A percentile compares a stretch with the other conserved stretches of the same genome.
These are phyloP conservation scores for Blastobotrys peoriensis DNA, from an alignment of 805 yeast species.

Conservation along the genomic window DNA sequence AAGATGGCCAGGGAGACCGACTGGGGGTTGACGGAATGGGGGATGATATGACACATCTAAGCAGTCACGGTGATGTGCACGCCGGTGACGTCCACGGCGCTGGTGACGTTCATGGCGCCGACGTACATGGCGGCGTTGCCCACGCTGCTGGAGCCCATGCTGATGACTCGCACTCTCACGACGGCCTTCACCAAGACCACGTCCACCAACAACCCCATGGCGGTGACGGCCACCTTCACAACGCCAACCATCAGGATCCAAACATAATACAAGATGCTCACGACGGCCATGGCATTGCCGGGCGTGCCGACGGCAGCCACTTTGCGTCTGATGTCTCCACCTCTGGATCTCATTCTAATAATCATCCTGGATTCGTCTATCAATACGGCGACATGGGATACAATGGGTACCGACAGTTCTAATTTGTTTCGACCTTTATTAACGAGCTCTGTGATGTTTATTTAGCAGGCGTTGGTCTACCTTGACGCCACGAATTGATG, in stretches of 20 bases:
- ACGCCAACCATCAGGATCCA: neutral
- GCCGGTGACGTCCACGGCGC: neutral
- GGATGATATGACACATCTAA: neutral
- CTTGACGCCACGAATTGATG: too few relatives aligned
- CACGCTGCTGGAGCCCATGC: too few relatives aligned
- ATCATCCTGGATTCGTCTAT: slow-evolving; percentile 8
- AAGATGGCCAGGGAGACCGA: slow-evolving; percentile 11
- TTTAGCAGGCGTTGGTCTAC: too few relatives aligned
- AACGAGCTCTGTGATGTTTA: too few relatives aligned
- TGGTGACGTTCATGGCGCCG: neutral
- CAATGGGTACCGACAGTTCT: slow-evolving; percentile 19
- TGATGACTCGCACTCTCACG: too few relatives aligned
- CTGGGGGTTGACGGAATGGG: slow-evolving; percentile 18
- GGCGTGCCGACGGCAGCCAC: neutral
- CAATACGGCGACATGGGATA: slow-evolving; percentile 18
- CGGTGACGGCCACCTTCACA: slow-evolving; percentile 4
- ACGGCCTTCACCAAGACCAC: neutral
- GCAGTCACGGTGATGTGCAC: neutral
- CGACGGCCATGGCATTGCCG: neutral
- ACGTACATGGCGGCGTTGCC: too few relatives aligned
- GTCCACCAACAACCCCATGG: too few relatives aligned
- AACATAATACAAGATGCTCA: neutral
- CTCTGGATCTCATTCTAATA: neutral
- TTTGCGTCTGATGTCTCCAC: neutral
- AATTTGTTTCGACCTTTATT: slow-evolving; percentile 2